Percentiles rank a stretch among this genome's conserved stretches.
Conservation (phyloP, 2,329 filamentous ascomycete genomes). For the Verruconis gallopava region DNA sequence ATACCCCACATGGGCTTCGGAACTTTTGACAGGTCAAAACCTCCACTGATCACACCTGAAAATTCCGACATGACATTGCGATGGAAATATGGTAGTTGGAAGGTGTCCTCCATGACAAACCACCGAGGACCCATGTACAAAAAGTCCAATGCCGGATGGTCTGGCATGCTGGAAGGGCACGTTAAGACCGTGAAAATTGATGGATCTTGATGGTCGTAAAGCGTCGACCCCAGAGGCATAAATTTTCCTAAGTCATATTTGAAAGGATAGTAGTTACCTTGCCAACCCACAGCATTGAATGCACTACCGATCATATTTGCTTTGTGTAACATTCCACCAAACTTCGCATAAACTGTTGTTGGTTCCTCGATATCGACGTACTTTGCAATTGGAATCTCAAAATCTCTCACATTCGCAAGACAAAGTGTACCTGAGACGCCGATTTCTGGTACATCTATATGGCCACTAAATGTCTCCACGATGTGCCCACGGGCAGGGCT, state of each 20-base stretch:
- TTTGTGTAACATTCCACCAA: slow-evolving; percentile 47
- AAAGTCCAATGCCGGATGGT: slow-evolving; percentile 52
- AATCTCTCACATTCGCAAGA: slow-evolving; percentile 53
- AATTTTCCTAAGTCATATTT: slow-evolving; percentile 47
- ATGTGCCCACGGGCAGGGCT: slow-evolving; percentile 53
- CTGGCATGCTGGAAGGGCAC: slow-evolving; percentile 42
- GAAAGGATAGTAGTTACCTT: slow-evolving; percentile 53
- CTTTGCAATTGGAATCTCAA: slow-evolving; percentile 46
- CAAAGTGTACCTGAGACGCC: slow-evolving; percentile 54
- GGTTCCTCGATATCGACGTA: slow-evolving; percentile 34
- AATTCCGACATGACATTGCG: not conserved
- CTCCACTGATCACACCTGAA: not conserved
- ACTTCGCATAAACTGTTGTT: slow-evolving; percentile 48
- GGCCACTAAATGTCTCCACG: slow-evolving; percentile 51
- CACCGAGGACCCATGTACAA: slow-evolving; percentile 61
- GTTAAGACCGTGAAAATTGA: slow-evolving; percentile 55
- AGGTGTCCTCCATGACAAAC: slow-evolving; percentile 56
- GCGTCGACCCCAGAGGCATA: slow-evolving; percentile 43
- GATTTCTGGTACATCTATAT: slow-evolving; percentile 53
- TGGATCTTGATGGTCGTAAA: slow-evolving; percentile 53
- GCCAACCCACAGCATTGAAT: slow-evolving; percentile 61
- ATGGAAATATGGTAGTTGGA: slow-evolving; percentile 43
- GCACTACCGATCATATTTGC: slow-evolving; percentile 52
- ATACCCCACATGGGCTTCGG: not conserved
- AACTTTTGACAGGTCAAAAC: not conserved